Evolutionary conservation across 2,329 filamentous ascomycete species (phyloP).

Genomic region (Mycosphaerella sp.): DNA sequence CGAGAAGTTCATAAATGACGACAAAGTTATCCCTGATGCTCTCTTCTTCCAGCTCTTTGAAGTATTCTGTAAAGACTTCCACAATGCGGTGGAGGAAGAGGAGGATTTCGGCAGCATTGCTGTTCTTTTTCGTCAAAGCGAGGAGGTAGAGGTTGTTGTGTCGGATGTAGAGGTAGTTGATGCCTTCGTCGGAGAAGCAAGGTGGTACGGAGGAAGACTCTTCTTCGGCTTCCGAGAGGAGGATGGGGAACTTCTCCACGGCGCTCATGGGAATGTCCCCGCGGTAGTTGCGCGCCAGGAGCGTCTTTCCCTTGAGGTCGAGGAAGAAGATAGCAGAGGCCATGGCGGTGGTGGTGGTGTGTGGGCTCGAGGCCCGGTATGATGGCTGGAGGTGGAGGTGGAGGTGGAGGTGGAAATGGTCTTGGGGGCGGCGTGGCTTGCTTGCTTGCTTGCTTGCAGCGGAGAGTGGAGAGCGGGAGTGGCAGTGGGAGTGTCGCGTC

Average conservation of each 20-base stretch:
- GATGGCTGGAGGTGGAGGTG: not conserved
- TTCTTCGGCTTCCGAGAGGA: constrained; percentile 97
- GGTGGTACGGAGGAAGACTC: constrained; percentile 95
- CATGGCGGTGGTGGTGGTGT: constrained; percentile 52
- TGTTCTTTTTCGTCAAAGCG: constrained; percentile 96
- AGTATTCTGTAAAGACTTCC: constrained; percentile 99
- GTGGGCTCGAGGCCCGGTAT: constrained; percentile 24
- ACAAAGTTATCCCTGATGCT: constrained; percentile 99
- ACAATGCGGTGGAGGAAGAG: constrained; percentile 97
- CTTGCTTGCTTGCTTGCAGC: not conserved
- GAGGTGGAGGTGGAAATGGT: not conserved
- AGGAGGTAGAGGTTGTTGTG: constrained; percentile 99
- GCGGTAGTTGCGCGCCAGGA: constrained; percentile 95
- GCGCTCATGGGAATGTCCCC: constrained; percentile 99
- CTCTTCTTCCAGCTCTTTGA: constrained; percentile 98
- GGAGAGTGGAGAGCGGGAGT: not conserved
- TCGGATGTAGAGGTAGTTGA: constrained; percentile 99
- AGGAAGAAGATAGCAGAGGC: constrained; percentile 98
- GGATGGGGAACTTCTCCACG: constrained; percentile 93
- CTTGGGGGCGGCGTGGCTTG: too few species aligned
- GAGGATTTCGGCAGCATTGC: constrained; percentile 96
- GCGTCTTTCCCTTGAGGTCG: constrained; percentile 99
- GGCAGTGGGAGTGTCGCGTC: not conserved
- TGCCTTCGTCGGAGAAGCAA: constrained; percentile 97
- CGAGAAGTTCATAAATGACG: constrained; percentile 95